A percentile compares a stretch with the other conserved stretches of the same genome.
These are phyloP conservation scores for Leptodermis oblonga DNA, from an alignment of 257 asterid species.

Conservation along the genomic window DNA sequence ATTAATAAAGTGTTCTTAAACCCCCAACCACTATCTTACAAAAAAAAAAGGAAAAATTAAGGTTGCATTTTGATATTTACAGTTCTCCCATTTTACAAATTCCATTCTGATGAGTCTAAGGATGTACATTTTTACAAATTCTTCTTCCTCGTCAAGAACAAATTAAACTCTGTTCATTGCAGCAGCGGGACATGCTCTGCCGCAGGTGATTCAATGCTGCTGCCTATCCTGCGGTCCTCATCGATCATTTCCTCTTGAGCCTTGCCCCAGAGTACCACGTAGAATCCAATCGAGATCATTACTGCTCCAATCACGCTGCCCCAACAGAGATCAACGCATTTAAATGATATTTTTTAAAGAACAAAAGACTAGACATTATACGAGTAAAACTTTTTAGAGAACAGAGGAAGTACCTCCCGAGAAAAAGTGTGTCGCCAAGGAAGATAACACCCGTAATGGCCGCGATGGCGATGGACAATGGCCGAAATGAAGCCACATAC, in stretches of 20 bases:
- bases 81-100: too few relatives aligned
- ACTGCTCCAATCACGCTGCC: constrained; percentile 13
- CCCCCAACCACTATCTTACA: too few relatives aligned
- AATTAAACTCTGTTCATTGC: not conserved
- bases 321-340: too few relatives aligned
- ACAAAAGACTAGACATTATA: too few relatives aligned
- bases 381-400: too few relatives aligned
- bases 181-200: constrained; percentile 7
- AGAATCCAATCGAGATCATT: constrained; percentile 2
- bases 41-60: too few relatives aligned
- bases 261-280: constrained; percentile 12
- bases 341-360: too few relatives aligned
- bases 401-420: constrained; percentile 28
- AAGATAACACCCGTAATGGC: constrained; percentile 22
- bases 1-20: too few relatives aligned
- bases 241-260: constrained; percentile 1
- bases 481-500: constrained; percentile 23
- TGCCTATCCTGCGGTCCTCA: not conserved
- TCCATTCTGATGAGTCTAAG: too few relatives aligned
- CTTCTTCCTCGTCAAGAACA: too few relatives aligned
- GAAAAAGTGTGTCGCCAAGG: constrained; percentile 23
- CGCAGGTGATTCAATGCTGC: constrained; percentile 5
- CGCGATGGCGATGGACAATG: constrained; percentile 28
- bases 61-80: too few relatives aligned
- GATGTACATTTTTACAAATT: too few relatives aligned